A percentile compares a stretch with the other conserved stretches of the same genome.
Evolutionary conservation across 345 rosid genomes (phyloP).

Genomic region (Populus ilicifolia): DNA sequence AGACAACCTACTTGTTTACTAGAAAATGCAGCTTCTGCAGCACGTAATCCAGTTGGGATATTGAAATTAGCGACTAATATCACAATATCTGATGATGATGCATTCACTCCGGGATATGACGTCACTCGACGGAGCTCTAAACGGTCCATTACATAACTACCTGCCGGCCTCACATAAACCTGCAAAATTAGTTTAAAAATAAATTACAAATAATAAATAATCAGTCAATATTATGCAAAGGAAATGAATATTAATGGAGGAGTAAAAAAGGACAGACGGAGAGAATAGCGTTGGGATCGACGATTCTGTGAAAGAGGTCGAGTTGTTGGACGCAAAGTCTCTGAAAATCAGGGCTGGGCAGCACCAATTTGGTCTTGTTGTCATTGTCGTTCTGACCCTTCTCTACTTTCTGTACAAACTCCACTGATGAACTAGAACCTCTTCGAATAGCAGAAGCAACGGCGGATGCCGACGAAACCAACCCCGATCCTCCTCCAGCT

Average conservation of each 20-base stretch:
- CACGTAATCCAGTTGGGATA: slow-evolving; percentile 68
- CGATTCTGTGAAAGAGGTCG: slow-evolving; percentile 72
- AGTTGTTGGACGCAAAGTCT: slow-evolving; percentile 75
- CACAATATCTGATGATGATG: slow-evolving; percentile 43
- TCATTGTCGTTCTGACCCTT: slow-evolving; percentile 24
- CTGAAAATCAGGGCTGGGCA: slow-evolving; percentile 79
- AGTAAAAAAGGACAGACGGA: slow-evolving; percentile 40
- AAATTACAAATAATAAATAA: background rate
- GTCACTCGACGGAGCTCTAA: slow-evolving; percentile 76
- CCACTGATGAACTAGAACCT: slow-evolving; percentile 64
- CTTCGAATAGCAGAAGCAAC: slow-evolving; percentile 65
- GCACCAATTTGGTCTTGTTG: slow-evolving; percentile 44
- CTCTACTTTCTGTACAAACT: slow-evolving; percentile 65
- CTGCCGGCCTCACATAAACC: slow-evolving; percentile 93
- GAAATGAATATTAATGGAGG: background rate
- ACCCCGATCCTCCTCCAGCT: slow-evolving; percentile 13
- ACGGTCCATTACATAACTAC: slow-evolving; percentile 92
- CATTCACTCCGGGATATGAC: slow-evolving; percentile 47
- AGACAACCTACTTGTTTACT: slow-evolving; percentile 53
- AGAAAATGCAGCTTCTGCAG: slow-evolving; percentile 79
- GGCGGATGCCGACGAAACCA: slow-evolving; percentile 72
- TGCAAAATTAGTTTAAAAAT: slow-evolving; percentile 11
- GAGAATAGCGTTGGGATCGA: slow-evolving; percentile 64
- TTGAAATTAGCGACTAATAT: slow-evolving; percentile 71
- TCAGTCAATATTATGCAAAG: background rate